A percentile compares a stretch with the other conserved stretches of the same genome.
Conservation (phyloP, 345 rosid species). For the Angophora floribunda region DNA sequence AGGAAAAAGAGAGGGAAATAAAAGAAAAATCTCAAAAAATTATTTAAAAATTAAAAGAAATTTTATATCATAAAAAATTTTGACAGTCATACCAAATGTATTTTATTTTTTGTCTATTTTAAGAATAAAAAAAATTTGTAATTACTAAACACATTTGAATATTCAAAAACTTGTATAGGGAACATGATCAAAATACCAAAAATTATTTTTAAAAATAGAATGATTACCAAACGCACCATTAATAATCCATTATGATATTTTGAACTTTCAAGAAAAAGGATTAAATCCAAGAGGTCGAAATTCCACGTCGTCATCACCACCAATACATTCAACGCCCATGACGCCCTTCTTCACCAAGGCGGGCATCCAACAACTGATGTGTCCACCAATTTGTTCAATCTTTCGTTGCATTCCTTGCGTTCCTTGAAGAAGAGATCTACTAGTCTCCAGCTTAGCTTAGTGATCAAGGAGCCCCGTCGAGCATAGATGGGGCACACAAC, state of each 20-base stretch:
- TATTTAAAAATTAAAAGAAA: too few species aligned
- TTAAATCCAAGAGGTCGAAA: background rate
- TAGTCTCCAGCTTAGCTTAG: background rate
- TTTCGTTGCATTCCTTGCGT: background rate
- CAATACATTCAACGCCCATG: background rate
- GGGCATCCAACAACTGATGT: background rate
- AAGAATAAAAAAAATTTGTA: too few species aligned
- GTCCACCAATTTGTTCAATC: background rate
- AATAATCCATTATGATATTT: background rate
- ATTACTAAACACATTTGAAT: too few species aligned
- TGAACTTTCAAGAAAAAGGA: background rate
- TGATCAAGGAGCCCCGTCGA: background rate
- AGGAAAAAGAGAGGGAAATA: too few species aligned
- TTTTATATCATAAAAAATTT: too few species aligned
- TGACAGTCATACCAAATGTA: too few species aligned
- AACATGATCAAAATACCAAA: too few species aligned
- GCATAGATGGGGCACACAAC: background rate
- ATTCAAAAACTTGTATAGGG: too few species aligned
- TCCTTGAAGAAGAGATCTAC: background rate
- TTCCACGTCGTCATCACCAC: background rate
- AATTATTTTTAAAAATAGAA: too few species aligned
- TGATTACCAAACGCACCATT: too few species aligned
- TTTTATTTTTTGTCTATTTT: too few species aligned
- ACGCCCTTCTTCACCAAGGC: background rate
- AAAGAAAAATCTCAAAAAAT: too few species aligned